phyloP scores from a whole-genome alignment of 2,329 filamentous ascomycete species.

The Incumbomyces lentus region DNA sequence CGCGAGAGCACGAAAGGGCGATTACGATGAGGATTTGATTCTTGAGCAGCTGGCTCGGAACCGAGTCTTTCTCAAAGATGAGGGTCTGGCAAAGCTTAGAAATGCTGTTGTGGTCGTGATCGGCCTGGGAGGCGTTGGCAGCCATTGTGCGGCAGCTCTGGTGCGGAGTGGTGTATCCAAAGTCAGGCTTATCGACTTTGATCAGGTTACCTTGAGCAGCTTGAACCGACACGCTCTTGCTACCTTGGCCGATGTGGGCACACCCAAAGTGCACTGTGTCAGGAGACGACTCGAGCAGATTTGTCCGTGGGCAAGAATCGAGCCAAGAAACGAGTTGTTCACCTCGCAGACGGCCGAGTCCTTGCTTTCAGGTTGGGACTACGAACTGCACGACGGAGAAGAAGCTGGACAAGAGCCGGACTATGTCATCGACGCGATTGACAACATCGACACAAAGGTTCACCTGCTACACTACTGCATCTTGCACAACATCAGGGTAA shows the following conservation, averaged over 20 bases:
- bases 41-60: constrained; percentile 91
- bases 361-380: constrained; percentile 57
- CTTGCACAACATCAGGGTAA: constrained; percentile 64
- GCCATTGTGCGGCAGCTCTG: constrained; percentile 76
- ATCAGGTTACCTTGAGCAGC: constrained; percentile 90
- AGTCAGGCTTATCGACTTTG: constrained; percentile 86
- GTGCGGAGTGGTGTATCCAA: constrained; percentile 81
- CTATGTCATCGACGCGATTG: constrained; percentile 93
- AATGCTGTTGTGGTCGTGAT: constrained; percentile 78
- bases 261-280: constrained; percentile 80
- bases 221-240: constrained; percentile 94
- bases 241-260: constrained; percentile 85
- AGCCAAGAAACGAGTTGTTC: constrained; percentile 77
- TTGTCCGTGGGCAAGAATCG: constrained; percentile 83
- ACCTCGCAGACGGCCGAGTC: constrained; percentile 53
- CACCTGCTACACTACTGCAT: constrained; percentile 80
- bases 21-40: constrained; percentile 69
- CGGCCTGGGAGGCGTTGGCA: constrained; percentile 88
- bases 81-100: constrained; percentile 69
- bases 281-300: constrained; percentile 72
- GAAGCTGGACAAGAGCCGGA: constrained; percentile 50
- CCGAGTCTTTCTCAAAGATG: constrained; percentile 75
- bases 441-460: constrained; percentile 97
- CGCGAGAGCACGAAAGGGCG: constrained; percentile 49
- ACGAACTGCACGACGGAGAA: constrained; percentile 39